These are phyloP conservation scores for Zizania latifolia DNA, from an alignment of 176 grass and related monocot species.

Conservation along the genomic window DNA sequence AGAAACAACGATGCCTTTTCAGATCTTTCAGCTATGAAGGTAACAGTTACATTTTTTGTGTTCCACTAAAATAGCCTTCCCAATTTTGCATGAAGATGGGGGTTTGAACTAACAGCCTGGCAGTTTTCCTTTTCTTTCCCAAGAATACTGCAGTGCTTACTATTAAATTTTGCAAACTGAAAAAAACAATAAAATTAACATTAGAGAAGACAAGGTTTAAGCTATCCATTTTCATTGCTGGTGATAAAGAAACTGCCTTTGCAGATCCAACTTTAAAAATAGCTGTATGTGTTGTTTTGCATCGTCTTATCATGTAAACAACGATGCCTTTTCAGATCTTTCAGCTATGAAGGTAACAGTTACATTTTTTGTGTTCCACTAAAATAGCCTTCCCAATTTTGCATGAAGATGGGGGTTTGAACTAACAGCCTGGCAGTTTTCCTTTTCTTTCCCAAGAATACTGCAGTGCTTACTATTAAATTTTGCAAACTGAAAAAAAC, in stretches of 20 bases:
- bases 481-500: conserved; percentile 1
- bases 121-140: not conserved
- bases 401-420: not conserved
- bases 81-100: not conserved
- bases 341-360: conserved; percentile 74
- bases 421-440: not conserved
- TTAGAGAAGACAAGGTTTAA: not conserved
- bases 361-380: conserved; percentile 9
- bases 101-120: not conserved
- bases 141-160: not conserved
- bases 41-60: conserved; percentile 27
- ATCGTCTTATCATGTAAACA: not conserved
- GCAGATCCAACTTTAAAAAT: not conserved
- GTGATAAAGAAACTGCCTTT: not conserved
- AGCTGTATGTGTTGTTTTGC: not conserved
- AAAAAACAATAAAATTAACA: not conserved
- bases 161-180: not conserved
- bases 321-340: conserved; percentile 78
- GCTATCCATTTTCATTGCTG: conserved; percentile 3
- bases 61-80: not conserved
- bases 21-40: conserved; percentile 90
- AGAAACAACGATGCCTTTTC: conserved; percentile 58
- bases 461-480: not conserved
- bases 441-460: not conserved
- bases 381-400: not conserved